Evolutionary conservation across 306 rosid species (phyloP).

Genomic region (Delonix regia): DNA sequence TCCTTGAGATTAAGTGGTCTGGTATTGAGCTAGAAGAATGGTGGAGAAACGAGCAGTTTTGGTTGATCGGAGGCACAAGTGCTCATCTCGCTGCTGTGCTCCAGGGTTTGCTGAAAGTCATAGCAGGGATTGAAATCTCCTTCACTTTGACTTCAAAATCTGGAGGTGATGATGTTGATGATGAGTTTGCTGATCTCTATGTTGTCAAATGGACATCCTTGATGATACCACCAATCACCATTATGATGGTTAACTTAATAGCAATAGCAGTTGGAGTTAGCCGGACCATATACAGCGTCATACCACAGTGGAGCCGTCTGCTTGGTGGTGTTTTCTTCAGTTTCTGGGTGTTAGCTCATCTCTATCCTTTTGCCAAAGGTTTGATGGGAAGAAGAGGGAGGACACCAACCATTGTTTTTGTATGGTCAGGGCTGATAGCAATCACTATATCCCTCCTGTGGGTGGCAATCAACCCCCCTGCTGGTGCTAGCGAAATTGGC

Average conservation of each 20-base stretch:
- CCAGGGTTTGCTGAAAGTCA: constrained; percentile 85
- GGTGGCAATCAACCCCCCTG: constrained; percentile 97
- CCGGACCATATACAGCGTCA: constrained; percentile 81
- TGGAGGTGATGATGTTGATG: constrained; percentile 80
- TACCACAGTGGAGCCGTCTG: constrained; percentile 91
- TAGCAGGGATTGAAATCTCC: constrained; percentile 95
- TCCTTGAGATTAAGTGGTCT: constrained; percentile 93
- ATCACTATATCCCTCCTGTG: constrained; percentile 94
- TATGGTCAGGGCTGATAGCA: constrained; percentile 95
- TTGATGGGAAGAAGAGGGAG: constrained; percentile 95
- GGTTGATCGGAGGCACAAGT: constrained; percentile 98
- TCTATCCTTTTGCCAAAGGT: constrained; percentile 95
- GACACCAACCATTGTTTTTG: constrained; percentile 97
- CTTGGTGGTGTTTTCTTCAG: constrained; percentile 97
- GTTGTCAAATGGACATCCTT: constrained; percentile 85
- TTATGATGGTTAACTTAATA: constrained; percentile 87
- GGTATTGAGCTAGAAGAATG: constrained; percentile 96
- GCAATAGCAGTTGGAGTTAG: constrained; percentile 93
- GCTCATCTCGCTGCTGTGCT: constrained; percentile 97
- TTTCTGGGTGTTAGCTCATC: constrained; percentile 93
- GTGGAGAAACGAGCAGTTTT: constrained; percentile 99
- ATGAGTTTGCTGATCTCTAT: constrained; percentile 88
- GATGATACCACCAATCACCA: constrained; percentile 93
- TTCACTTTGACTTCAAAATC: constrained; percentile 95
- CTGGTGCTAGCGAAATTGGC: constrained; percentile 71